Evolutionary conservation across 2,329 filamentous ascomycete genomes (phyloP).

Genomic region (Alternaria sp.): DNA sequence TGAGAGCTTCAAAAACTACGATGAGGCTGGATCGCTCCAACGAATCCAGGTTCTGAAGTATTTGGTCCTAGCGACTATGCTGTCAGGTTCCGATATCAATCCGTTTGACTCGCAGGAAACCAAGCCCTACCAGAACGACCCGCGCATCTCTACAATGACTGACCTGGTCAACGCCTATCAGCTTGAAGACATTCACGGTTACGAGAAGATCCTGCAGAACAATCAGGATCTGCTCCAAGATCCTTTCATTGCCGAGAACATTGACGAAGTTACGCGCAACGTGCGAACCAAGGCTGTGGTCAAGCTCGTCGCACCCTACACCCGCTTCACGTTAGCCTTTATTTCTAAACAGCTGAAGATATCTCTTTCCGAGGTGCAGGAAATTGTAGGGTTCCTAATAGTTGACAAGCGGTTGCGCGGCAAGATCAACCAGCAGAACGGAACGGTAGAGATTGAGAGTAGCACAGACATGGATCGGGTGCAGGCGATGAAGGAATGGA

Average conservation of each 20-base stretch:
- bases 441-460: conserved; percentile 82
- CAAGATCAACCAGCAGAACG: conserved; percentile 87
- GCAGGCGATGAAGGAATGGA: conserved; percentile 77
- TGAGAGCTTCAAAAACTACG: conserved; percentile 98
- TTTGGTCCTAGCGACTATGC: conserved; percentile 93
- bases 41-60: conserved; percentile 98
- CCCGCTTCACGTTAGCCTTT: conserved; percentile 86
- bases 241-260: conserved; percentile 97
- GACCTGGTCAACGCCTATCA: conserved; percentile 97
- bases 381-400: conserved; percentile 95
- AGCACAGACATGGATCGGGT: conserved; percentile 78
- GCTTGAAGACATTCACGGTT: conserved; percentile 89
- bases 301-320: conserved; percentile 94
- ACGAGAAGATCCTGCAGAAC: conserved; percentile 85
- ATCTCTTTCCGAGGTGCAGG: conserved; percentile 84
- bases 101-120: conserved; percentile 99
- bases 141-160: conserved; percentile 95
- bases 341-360: conserved; percentile 91
- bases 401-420: conserved; percentile 87
- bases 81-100: conserved; percentile 98
- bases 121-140: conserved; percentile 96
- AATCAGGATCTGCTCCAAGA: conserved; percentile 91
- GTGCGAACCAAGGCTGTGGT: conserved; percentile 97
- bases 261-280: conserved; percentile 97
- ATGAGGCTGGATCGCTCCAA: conserved; percentile 95